Evolutionary conservation across 495 filamentous ascomycete genomes (phyloP), one percentile per base, ranked within the genome.

Genomic region (Echria macrotheca): DNA sequence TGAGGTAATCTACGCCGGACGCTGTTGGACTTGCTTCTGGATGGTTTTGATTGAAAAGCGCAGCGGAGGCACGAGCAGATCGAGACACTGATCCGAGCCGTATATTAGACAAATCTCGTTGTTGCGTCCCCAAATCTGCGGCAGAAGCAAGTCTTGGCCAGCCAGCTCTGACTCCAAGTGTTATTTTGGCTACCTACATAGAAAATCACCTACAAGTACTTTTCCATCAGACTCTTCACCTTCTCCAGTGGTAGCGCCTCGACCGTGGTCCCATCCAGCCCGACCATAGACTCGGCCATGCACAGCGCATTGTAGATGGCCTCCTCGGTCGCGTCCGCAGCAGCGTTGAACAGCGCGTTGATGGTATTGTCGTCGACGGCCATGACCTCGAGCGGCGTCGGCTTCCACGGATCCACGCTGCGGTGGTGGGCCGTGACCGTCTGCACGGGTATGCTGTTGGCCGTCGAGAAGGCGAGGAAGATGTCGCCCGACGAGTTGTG

Each of bases 381-480:
- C 14, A 70, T 57, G 3, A 73, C 61, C 0, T 51, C 36, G 23
- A 73, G 47, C 28, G 66, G 60, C 5, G 59, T 57, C 18, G 72
- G 68, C 42, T 55, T 68, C 60, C 60, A 68, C 7, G 53, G 59
- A 14, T 65, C 60, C 6, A 66, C 54, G 6, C 14, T 47, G 43
- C 52, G 46, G 22, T 61, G 47, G 14, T 50, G 52, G 52, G 53
- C 61, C 15, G 60, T 60, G 19, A 63, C 50, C 10, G 58, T 60
- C 49, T 67, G 65, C 38, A 67, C 62, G 3, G 65, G 65, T 10
- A 74, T 63, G 35, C 65, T 57, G 23, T 67, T 68, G 10, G 66
- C 73, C 1, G 75, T 80, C 26, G 71, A 76, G 49, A 79, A 73
- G 4, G 74, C 76, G 2, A 80, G 60, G 50, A 77, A 78, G 55